Percentiles rank a stretch among this genome's conserved stretches.
These are phyloP conservation scores for Mortierella sp. DNA, from an alignment of 371 early-diverging fungal species.

Conservation along the genomic window DNA sequence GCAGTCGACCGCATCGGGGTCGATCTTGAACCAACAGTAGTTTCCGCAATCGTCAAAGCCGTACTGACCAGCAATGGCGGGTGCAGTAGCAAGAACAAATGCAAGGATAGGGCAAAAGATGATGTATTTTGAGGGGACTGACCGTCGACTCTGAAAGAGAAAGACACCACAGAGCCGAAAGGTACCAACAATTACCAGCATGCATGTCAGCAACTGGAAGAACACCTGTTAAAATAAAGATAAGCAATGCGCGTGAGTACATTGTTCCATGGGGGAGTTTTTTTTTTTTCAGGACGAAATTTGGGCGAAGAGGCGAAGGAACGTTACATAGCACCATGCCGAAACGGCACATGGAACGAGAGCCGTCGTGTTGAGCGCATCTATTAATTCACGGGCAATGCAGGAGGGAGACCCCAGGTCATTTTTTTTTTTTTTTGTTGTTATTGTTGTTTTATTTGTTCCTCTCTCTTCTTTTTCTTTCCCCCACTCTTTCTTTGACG, in stretches of 20 bases:
- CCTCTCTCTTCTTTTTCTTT: too few species aligned
- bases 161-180: constrained; percentile 51
- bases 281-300: neutral
- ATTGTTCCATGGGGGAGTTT: neutral
- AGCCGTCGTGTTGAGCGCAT: neutral
- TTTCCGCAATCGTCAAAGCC: constrained; percentile 32
- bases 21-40: constrained; percentile 43
- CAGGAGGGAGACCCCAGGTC: neutral
- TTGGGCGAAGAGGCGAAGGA: too few species aligned
- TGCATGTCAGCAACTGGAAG: constrained; percentile 46
- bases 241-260: neutral
- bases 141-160: constrained; percentile 27
- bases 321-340: constrained; percentile 52
- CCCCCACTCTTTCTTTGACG: too few species aligned
- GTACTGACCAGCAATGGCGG: constrained; percentile 26
- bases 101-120: constrained; percentile 27
- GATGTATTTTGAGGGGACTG: constrained; percentile 33
- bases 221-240: constrained; percentile 22
- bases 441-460: too few species aligned
- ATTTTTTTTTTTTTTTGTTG: too few species aligned
- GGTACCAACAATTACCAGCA: constrained; percentile 39
- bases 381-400: constrained; percentile 16
- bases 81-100: constrained; percentile 33
- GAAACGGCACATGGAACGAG: constrained; percentile 21
- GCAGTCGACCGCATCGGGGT: constrained; percentile 9